Evolutionary conservation across 2,329 filamentous ascomycete genomes (phyloP).

Genomic region (Cryphonectria radicalis): DNA sequence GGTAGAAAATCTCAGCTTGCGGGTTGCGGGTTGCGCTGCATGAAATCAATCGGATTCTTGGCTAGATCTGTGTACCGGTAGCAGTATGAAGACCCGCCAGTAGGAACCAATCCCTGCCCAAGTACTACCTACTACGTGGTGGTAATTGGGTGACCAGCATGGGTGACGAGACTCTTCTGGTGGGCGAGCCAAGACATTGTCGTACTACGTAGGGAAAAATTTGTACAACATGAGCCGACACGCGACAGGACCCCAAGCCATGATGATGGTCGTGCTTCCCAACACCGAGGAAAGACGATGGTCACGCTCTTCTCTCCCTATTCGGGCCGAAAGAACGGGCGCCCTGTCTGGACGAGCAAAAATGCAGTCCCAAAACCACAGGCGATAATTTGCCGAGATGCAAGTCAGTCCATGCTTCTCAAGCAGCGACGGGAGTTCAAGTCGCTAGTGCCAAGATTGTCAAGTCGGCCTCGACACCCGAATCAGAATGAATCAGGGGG

Average conservation of each 20-base stretch:
- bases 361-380: neutral
- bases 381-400: slow-evolving; percentile 1
- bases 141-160: neutral
- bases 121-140: neutral
- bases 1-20: neutral
- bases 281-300: neutral
- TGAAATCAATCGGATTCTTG: slow-evolving; percentile 7
- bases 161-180: neutral
- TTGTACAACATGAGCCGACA: neutral
- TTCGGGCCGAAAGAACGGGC: neutral
- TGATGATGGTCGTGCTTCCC: neutral
- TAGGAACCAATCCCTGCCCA: neutral
- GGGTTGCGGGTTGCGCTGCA: neutral
- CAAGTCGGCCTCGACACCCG: slow-evolving; percentile 11
- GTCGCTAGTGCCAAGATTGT: slow-evolving; percentile 20
- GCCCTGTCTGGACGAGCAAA: neutral
- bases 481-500: slow-evolving; percentile 5
- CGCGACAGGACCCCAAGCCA: neutral
- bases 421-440: slow-evolving; percentile 13
- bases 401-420: neutral
- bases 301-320: neutral
- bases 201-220: neutral
- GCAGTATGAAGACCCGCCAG: neutral
- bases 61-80: slow-evolving; percentile 12
- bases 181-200: neutral